These are phyloP conservation scores for Suillus tomentosus DNA, from an alignment of 768 basidiomycete species.

Conservation along the genomic window DNA sequence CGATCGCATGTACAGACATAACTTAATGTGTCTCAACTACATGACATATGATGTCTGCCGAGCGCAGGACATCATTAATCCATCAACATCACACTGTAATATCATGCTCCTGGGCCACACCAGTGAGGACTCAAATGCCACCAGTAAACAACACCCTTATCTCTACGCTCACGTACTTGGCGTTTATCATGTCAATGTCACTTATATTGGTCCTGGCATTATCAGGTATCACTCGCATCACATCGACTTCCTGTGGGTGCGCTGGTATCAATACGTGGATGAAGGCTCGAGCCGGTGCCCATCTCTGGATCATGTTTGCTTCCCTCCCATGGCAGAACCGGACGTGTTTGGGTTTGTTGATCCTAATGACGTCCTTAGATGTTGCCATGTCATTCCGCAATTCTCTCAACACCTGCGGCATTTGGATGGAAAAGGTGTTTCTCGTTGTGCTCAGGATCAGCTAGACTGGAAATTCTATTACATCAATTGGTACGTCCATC, in stretches of 20 bases:
- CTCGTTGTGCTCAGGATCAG: conserved; percentile 7
- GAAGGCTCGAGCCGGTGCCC: no score
- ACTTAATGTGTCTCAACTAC: conserved; percentile 3
- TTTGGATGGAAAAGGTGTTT: conserved; percentile 7
- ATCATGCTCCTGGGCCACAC: not conserved
- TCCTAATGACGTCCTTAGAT: conserved; percentile 10
- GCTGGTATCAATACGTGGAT: conserved; percentile 9
- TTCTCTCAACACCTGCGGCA: conserved; percentile 4
- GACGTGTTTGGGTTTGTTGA: conserved; percentile 16
- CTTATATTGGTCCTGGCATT: conserved; percentile 4
- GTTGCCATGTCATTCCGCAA: conserved; percentile 15
- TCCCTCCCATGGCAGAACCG: not conserved
- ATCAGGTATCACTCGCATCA: not conserved
- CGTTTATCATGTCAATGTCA: conserved; percentile 23
- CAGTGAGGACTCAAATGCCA: no score
- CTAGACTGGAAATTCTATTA: conserved; percentile 13
- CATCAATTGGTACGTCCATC: conserved; percentile 11
- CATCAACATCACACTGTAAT: conserved; percentile 4
- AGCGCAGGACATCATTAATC: conserved; percentile 7
- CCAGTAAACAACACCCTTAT: conserved; percentile 1
- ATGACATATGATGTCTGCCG: conserved; percentile 1
- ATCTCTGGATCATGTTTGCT: no score
- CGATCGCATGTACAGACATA: conserved; percentile 6
- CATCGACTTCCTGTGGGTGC: conserved; percentile 3
- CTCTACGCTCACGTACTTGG: conserved; percentile 14